phyloP scores from a whole-genome alignment of 2,329 filamentous ascomycete species.

The Phoma sp. region DNA sequence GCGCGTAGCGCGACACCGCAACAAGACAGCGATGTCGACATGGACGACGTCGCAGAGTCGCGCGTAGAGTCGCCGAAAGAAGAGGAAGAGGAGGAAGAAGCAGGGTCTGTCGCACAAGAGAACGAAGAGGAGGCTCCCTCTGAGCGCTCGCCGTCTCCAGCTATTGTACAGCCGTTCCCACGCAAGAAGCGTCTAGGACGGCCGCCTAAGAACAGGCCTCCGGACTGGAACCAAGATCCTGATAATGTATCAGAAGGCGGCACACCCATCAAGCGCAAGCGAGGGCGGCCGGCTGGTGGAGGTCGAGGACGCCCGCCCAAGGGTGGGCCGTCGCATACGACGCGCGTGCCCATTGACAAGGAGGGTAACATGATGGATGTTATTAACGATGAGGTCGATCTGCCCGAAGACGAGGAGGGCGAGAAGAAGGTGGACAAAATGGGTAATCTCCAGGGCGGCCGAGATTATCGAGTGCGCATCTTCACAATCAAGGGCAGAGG shows the following conservation, averaged over 20 bases:
- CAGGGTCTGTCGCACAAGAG: conserved; percentile 56
- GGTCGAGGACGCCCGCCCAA: conserved; percentile 76
- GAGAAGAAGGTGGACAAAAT: conserved; percentile 92
- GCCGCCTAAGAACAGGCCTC: conserved; percentile 81
- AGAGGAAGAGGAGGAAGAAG: conserved; percentile 56
- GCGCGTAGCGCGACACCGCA: conserved; percentile 45
- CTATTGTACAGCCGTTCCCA: conserved; percentile 63
- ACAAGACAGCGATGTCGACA: conserved; percentile 45
- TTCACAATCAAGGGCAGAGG: conserved; percentile 88
- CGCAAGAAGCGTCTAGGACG: conserved; percentile 79
- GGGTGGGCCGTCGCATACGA: conserved; percentile 75
- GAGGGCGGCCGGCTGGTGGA: conserved; percentile 57
- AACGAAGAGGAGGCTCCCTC: conserved; percentile 52
- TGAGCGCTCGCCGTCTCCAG: conserved; percentile 53
- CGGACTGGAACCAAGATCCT: conserved; percentile 70
- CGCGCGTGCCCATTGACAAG: conserved; percentile 86
- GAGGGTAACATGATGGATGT: conserved; percentile 93
- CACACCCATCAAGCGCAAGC: conserved; percentile 56
- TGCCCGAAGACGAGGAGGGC: conserved; percentile 86
- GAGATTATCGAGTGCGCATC: conserved; percentile 93
- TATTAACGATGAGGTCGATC: conserved; percentile 85
- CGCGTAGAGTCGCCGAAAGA: conserved; percentile 50
- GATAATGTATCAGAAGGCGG: conserved; percentile 56
- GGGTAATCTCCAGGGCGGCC: conserved; percentile 79
- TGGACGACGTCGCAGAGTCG: conserved; percentile 40